These are phyloP conservation scores for Aegilops longissima DNA, from an alignment of 176 grass and related monocot genomes.

Conservation along the genomic window DNA sequence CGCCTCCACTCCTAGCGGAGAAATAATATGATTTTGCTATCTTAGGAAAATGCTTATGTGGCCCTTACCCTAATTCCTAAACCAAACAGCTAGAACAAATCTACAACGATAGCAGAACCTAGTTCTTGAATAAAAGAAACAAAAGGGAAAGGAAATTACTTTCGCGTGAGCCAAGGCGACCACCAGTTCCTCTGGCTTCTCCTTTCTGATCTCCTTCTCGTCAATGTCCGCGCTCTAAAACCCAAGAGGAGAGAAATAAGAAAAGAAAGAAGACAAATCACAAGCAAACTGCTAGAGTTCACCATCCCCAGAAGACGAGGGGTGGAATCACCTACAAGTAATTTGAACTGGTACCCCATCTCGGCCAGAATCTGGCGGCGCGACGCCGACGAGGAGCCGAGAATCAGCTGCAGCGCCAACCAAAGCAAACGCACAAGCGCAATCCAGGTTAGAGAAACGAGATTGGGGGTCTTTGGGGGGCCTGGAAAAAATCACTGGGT, in stretches of 20 bases:
- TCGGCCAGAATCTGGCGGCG: conserved; percentile 82
- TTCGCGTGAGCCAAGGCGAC: conserved; percentile 84
- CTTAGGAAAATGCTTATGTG: too few relatives aligned
- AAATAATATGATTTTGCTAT: not conserved
- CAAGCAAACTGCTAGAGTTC: not conserved
- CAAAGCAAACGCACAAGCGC: not conserved
- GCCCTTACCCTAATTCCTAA: not conserved
- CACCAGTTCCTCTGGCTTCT: conserved; percentile 82
- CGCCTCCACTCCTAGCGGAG: not conserved
- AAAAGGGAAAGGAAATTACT: conserved; percentile 35
- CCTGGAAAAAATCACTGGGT: not conserved
- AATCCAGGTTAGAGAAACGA: not conserved
- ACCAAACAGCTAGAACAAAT: not conserved
- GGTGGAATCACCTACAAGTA: conserved; percentile 49
- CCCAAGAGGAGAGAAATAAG: not conserved
- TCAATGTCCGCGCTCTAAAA: conserved; percentile 84
- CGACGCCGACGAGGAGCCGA: conserved; percentile 85
- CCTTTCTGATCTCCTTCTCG: conserved; percentile 81
- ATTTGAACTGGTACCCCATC: conserved; percentile 87
- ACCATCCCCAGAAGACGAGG: not conserved
- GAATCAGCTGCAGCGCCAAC: conserved; percentile 60
- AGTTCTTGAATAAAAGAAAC: not conserved
- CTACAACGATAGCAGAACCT: not conserved
- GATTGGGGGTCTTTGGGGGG: too few relatives aligned
- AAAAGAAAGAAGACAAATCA: not conserved